phyloP scores from a whole-genome alignment of 2,329 filamentous ascomycete species.

The Claviceps maximensis region DNA sequence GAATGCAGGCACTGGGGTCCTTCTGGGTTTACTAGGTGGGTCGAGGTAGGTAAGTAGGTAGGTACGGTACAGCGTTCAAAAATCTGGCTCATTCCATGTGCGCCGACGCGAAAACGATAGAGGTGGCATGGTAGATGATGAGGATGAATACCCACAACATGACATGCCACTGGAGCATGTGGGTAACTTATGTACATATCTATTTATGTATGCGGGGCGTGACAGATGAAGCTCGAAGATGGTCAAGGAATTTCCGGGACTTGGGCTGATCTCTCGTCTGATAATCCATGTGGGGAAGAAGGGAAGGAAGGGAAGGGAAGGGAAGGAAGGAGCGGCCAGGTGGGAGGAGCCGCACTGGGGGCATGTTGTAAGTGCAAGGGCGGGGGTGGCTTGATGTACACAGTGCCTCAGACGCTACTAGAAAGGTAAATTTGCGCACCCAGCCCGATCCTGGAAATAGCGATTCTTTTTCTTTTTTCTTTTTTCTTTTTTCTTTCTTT shows the following conservation, averaged over 20 bases:
- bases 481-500: no score
- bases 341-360: not conserved
- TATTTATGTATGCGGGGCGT: not conserved
- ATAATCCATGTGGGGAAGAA: not conserved
- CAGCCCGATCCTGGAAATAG: no score
- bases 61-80: not conserved
- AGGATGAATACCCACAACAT: not conserved
- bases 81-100: not conserved
- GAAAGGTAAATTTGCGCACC: no score
- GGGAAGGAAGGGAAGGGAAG: no score
- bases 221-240: no score
- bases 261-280: not conserved
- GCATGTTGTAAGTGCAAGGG: not conserved
- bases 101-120: not conserved
- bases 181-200: no score
- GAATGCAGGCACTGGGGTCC: not conserved
- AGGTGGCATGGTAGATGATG: not conserved
- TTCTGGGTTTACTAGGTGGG: not conserved
- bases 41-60: not conserved
- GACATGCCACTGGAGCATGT: not conserved
- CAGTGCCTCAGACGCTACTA: no score
- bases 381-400: no score
- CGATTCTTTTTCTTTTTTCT: no score
- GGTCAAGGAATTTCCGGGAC: not conserved
- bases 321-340: not conserved